Conservation (phyloP, 2,329 filamentous ascomycete genomes). For the Aspergillus eucalypticola region DNA sequence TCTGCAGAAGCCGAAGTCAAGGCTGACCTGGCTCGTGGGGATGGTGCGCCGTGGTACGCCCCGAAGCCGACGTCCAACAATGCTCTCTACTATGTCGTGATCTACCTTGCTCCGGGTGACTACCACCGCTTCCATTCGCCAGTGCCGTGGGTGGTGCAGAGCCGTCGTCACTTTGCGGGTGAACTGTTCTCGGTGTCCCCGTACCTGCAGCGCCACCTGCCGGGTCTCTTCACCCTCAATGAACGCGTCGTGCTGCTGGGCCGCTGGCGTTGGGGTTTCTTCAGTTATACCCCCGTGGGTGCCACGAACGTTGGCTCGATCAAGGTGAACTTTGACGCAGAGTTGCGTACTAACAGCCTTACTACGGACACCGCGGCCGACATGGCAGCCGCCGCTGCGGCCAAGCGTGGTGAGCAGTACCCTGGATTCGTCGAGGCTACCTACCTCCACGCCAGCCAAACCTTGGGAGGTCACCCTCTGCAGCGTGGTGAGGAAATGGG, state of each 20-base stretch:
- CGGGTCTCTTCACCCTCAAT: conserved; percentile 93
- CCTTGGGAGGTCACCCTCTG: conserved; percentile 81
- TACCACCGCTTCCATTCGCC: conserved; percentile 99
- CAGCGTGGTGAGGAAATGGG: conserved; percentile 95
- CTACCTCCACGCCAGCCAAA: conserved; percentile 73
- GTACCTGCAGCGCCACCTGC: conserved; percentile 88
- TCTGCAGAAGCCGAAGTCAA: conserved; percentile 80
- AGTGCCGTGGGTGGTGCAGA: conserved; percentile 90
- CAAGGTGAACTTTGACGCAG: conserved; percentile 92
- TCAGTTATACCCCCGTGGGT: conserved; percentile 91
- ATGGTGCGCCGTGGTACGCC: conserved; percentile 65
- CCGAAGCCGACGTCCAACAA: conserved; percentile 62
- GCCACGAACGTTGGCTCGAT: conserved; percentile 98
- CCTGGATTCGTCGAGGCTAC: conserved; percentile 91
- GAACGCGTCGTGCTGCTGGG: conserved; percentile 92
- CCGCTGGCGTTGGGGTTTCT: conserved; percentile 96
- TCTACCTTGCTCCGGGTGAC: conserved; percentile 95
- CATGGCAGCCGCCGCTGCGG: conserved; percentile 76
- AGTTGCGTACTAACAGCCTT: conserved; percentile 88
- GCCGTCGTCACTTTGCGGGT: conserved; percentile 93
- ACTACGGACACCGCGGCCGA: conserved; percentile 92
- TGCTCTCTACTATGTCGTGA: conserved; percentile 86
- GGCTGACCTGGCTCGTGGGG: conserved; percentile 76
- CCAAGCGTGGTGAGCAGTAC: conserved; percentile 74
- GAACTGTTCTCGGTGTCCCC: conserved; percentile 94